Percentiles rank a stretch among this genome's conserved stretches.
Conservation (phyloP, 2,329 filamentous ascomycete species). For the Pestalotiopsis sp. region DNA sequence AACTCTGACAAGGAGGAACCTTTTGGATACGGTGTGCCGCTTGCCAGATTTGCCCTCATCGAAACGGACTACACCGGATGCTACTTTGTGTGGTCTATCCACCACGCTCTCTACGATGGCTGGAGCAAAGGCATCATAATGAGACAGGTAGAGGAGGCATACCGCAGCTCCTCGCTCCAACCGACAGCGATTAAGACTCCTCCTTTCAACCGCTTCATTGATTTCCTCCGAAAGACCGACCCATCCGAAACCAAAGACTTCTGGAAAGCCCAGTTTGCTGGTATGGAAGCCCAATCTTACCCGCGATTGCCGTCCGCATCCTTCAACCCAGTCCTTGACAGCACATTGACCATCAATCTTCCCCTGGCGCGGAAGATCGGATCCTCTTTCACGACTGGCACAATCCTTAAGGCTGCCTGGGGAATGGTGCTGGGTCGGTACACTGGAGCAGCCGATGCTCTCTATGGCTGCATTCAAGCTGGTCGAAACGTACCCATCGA, state of each 20-base stretch:
- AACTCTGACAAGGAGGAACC: slow-evolving; percentile 1
- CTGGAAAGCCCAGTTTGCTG: slow-evolving; percentile 1
- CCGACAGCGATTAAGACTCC: background rate
- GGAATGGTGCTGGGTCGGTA: background rate
- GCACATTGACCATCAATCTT: slow-evolving; percentile 5
- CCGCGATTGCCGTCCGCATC: slow-evolving; percentile 1
- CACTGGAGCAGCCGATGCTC: background rate
- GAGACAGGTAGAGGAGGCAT: background rate
- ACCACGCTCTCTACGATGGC: slow-evolving; percentile 7
- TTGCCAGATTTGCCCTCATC: background rate
- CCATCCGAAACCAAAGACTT: background rate
- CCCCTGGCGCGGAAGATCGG: slow-evolving; percentile 1
- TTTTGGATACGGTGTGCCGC: background rate
- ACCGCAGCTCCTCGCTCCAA: background rate
- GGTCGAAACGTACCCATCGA: slow-evolving; percentile 7
- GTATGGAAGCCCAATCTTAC: slow-evolving; percentile 3
- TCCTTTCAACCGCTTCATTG: slow-evolving; percentile 4
- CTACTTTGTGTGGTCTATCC: slow-evolving; percentile 7
- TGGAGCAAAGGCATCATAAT: background rate
- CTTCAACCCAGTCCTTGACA: background rate
- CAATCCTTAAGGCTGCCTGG: slow-evolving; percentile 1
- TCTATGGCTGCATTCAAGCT: slow-evolving; percentile 3
- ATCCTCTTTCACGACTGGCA: slow-evolving; percentile 8
- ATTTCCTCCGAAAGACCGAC: background rate
- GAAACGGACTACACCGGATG: background rate